A percentile compares a stretch with the other conserved stretches of the same genome.
These are phyloP conservation scores for Ophiosphaerella narmari DNA, from an alignment of 2,329 filamentous ascomycete genomes.

Conservation along the genomic window DNA sequence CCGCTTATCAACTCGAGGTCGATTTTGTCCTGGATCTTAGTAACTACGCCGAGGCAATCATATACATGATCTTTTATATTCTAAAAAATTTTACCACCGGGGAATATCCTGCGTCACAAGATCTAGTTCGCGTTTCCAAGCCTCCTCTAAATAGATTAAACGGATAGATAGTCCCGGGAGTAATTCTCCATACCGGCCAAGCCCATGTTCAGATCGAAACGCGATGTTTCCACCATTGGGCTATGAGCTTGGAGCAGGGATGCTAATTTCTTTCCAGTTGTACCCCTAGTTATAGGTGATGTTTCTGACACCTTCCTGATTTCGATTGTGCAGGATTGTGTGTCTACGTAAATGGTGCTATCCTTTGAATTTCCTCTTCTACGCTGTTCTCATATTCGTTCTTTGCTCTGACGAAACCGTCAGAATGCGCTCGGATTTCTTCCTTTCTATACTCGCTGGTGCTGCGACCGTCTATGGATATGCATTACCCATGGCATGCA, in stretches of 20 bases:
- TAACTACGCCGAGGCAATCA: not conserved
- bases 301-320: not conserved
- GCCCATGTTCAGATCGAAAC: not conserved
- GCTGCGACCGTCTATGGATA: conserved; percentile 38
- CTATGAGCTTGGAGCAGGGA: not conserved
- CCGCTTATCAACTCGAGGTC: not conserved
- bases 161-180: no score
- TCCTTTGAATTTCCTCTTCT: not conserved
- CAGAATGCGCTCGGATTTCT: conserved; percentile 26
- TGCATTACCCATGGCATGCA: conserved; percentile 48
- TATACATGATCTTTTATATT: not conserved
- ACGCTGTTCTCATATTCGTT: not conserved
- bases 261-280: not conserved
- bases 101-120: not conserved
- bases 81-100: not conserved
- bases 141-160: no score
- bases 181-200: not conserved
- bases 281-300: not conserved
- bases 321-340: not conserved
- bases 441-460: conserved; percentile 23
- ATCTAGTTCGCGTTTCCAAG: no score
- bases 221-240: conserved; percentile 1
- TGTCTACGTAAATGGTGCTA: not conserved
- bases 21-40: not conserved
- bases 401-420: not conserved